Base-by-base conservation (phyloP, 305 asterid genomes). In the Fraxinus floribunda region DNA sequence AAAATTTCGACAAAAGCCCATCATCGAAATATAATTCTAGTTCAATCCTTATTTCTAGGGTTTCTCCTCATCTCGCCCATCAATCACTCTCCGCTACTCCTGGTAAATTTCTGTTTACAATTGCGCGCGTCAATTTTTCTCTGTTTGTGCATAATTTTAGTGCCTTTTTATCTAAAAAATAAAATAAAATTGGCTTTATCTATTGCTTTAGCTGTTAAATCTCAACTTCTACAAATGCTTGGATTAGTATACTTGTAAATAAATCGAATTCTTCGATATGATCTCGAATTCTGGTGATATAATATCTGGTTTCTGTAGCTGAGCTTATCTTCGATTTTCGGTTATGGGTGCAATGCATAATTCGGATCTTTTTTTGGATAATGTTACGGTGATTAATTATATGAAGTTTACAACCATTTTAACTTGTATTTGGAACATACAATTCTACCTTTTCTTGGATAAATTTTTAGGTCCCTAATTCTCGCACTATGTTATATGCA, bases 41-140 rank as follows among this genome's bases (percentile, higher is more conserved):
- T 77, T 87, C 86, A 75, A 79, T 88, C 94, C 93, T 91, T 72
- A 78, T 68, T 85, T 87, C 90, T 90, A 87, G 90, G 92, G 94
- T 84, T 88, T 86, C 77, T 82, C 76, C 80, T 84, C 92, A 84
- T 88, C 89, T 66, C 84, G 46, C 87, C 35, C 81, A 38, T 80
- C 85, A 86, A 36, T 76, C 84, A 78, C 79, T 71, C 84, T 78
- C 84, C 71, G 55, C 74, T 78, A 75, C 30, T 32, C 79, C 89
- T 68, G 92, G 94, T 89, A 79, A 86, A 34, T 82, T 79, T 78
- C 79, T 77, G 79, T 76, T 72, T 11, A 75, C 84, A 68, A 38
- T 79, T 76, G 18, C 34, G 38, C 77, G 62, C 76, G 77, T 62
- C 68, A 60, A 71, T 79, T 46, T 49, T 60, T 68, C 81, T 7